Conservation (phyloP, 139 green algal species). For the Picochlorum costavermella region DNA sequence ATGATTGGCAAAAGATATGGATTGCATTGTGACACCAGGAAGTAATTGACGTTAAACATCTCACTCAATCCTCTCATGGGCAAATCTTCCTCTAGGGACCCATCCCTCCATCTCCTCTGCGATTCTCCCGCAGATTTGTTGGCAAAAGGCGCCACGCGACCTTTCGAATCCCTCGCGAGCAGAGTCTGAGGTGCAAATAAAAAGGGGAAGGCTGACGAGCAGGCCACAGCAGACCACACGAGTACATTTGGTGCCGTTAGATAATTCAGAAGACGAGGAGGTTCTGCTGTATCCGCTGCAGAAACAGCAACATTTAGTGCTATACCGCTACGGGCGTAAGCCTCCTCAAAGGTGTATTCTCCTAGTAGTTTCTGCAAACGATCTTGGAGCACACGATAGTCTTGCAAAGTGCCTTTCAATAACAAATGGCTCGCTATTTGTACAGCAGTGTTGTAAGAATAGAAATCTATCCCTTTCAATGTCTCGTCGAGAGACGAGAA, state of each 20-base stretch:
- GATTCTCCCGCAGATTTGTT: conserved; percentile 17
- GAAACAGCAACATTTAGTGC: conserved; percentile 87
- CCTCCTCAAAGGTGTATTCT: conserved; percentile 78
- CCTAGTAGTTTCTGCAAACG: conserved; percentile 61
- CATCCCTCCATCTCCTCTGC: conserved; percentile 61
- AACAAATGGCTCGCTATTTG: conserved; percentile 62
- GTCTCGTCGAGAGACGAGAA: conserved; percentile 31
- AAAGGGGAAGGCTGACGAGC: conserved; percentile 76
- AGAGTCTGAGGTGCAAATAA: conserved; percentile 77
- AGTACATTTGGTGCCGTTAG: conserved; percentile 78
- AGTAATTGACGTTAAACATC: conserved; percentile 90
- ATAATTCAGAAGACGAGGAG: conserved; percentile 86
- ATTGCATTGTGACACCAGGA: conserved; percentile 51
- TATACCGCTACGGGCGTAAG: conserved; percentile 69
- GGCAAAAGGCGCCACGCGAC: conserved; percentile 17
- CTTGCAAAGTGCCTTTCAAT: conserved; percentile 49
- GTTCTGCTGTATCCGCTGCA: conserved; percentile 84
- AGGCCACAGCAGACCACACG: conserved; percentile 80
- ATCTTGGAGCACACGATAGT: conserved; percentile 41
- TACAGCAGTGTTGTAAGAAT: conserved; percentile 60
- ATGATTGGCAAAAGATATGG: conserved; percentile 19
- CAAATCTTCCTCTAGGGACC: conserved; percentile 68
- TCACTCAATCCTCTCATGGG: conserved; percentile 69
- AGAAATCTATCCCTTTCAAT: conserved; percentile 75
- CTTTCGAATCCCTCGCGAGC: conserved; percentile 30